Conservation (phyloP, 495 filamentous ascomycete species). For the Hyaloscypha bicolor region DNA sequence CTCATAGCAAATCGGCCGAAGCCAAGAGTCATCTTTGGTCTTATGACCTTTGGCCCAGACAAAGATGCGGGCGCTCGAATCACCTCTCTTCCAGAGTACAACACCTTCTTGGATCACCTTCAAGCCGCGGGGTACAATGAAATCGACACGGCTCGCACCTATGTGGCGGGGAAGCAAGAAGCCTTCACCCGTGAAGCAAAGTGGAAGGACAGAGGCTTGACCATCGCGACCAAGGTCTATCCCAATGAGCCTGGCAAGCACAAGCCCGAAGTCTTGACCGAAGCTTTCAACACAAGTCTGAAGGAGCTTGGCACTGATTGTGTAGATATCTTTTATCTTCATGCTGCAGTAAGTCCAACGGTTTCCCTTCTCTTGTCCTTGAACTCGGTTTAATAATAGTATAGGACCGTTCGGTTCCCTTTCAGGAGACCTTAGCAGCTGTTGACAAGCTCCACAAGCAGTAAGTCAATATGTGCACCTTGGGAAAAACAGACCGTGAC, state of each 20-base stretch:
- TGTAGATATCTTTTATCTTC: constrained; percentile 89
- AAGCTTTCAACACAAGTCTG: constrained; percentile 59
- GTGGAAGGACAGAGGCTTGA: constrained; percentile 83
- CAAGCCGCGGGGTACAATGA: constrained; percentile 76
- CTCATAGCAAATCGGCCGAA: constrained; percentile 37
- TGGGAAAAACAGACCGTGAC: background rate
- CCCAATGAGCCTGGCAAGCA: constrained; percentile 36
- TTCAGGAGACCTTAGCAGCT: constrained; percentile 75
- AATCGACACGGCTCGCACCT: constrained; percentile 77
- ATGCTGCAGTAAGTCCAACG: constrained; percentile 56
- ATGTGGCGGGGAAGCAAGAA: constrained; percentile 77
- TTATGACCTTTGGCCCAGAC: constrained; percentile 64
- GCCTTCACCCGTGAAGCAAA: constrained; percentile 73
- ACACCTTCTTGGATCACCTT: constrained; percentile 66
- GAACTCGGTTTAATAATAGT: background rate
- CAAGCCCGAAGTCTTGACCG: constrained; percentile 21
- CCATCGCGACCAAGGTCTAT: constrained; percentile 77
- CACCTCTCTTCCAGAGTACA: constrained; percentile 67
- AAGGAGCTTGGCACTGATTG: constrained; percentile 72
- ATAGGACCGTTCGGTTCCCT: constrained; percentile 71
- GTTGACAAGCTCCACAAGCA: constrained; percentile 82
- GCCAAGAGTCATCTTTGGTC: constrained; percentile 59
- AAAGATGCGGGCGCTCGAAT: constrained; percentile 47
- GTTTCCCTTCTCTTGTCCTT: background rate
- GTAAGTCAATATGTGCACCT: constrained; percentile 13